phyloP scores from a whole-genome alignment of 495 filamentous ascomycete species.

The Amniculicola lignicola region DNA sequence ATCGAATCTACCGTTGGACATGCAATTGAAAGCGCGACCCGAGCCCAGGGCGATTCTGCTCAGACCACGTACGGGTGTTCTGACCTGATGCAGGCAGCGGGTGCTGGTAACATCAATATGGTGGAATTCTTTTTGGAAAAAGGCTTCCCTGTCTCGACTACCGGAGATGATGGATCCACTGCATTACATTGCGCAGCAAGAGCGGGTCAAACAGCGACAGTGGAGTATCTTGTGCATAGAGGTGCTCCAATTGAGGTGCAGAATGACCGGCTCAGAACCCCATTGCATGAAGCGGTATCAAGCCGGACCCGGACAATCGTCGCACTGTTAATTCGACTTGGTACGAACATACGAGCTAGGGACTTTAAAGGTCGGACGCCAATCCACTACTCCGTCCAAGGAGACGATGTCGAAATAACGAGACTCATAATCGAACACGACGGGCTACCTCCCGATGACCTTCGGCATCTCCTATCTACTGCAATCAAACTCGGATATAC shows the following conservation, averaged over 20 bases:
- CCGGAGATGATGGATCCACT: slow-evolving; percentile 4
- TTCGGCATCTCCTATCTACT: background rate
- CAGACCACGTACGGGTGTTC: background rate
- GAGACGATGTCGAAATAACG: background rate
- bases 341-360: background rate
- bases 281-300: slow-evolving; percentile 5
- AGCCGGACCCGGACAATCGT: background rate
- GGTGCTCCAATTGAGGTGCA: background rate
- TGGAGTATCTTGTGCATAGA: background rate
- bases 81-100: slow-evolving; percentile 1
- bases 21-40: background rate
- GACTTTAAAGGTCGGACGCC: background rate
- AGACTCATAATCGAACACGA: background rate
- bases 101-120: background rate
- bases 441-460: too few relatives aligned
- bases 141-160: background rate
- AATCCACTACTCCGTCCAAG: background rate
- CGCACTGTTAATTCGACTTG: background rate
- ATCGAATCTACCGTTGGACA: background rate
- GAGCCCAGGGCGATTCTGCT: background rate
- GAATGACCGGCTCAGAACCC: background rate
- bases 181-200: slow-evolving; percentile 7
- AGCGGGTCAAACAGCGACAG: background rate
- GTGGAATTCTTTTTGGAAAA: background rate
- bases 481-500: background rate